Conservation (phyloP, 176 grass and related monocot genomes). For the Zoysia pacifica region DNA sequence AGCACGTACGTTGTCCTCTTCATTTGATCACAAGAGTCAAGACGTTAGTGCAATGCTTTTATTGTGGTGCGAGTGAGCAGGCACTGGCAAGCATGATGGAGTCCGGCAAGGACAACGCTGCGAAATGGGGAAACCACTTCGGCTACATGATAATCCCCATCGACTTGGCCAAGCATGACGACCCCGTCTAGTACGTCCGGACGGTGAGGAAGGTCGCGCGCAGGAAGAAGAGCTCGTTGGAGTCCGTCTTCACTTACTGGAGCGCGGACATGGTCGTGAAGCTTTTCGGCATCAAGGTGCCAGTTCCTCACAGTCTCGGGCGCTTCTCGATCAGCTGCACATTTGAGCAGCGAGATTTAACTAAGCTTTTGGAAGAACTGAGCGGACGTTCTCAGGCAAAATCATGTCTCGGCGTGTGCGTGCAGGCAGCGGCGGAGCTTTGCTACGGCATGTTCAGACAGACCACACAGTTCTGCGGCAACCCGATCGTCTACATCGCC, state of each 20-base stretch:
- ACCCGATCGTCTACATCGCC: slow-evolving; percentile 71
- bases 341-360: too few relatives aligned
- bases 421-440: slow-evolving; percentile 58
- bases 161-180: slow-evolving; percentile 47
- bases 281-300: slow-evolving; percentile 69
- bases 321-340: not conserved
- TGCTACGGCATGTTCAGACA: slow-evolving; percentile 54
- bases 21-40: not conserved
- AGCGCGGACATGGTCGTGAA: slow-evolving; percentile 55
- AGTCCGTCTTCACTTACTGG: slow-evolving; percentile 67
- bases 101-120: slow-evolving; percentile 41
- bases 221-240: slow-evolving; percentile 86
- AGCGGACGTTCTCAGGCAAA: not conserved
- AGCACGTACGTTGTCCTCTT: not conserved
- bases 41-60: not conserved
- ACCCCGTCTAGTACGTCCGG: slow-evolving; percentile 68
- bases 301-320: too few relatives aligned
- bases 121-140: slow-evolving; percentile 69
- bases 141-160: slow-evolving; percentile 69
- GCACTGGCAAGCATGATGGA: slow-evolving; percentile 70
- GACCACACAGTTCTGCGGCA: slow-evolving; percentile 69
- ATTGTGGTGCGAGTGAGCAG: slow-evolving; percentile 27
- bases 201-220: slow-evolving; percentile 43
- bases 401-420: not conserved
- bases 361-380: not conserved